Percentiles rank a stretch among this genome's conserved stretches.
Evolutionary conservation across 306 rosid genomes (phyloP).

Genomic region (Calophaca sinica): DNA sequence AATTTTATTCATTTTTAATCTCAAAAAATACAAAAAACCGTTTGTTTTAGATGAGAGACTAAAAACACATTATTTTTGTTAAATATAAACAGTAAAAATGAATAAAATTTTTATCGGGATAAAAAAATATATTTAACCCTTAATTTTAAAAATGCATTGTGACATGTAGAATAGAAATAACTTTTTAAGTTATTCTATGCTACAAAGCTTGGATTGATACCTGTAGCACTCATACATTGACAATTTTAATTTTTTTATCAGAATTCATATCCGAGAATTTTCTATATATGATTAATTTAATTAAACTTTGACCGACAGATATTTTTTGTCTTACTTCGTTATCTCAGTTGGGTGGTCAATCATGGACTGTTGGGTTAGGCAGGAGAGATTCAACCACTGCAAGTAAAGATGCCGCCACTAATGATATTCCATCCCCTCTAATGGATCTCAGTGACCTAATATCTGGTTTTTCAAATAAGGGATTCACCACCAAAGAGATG

Average conservation of each 20-base stretch:
- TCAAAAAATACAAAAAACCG: no score
- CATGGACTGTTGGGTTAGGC: slow-evolving; percentile 70
- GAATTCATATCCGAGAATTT: neutral
- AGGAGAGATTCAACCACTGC: slow-evolving; percentile 79
- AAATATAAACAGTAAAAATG: no score
- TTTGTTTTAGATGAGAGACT: no score
- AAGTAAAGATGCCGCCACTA: slow-evolving; percentile 67
- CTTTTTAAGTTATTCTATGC: neutral
- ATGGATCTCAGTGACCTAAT: slow-evolving; percentile 59
- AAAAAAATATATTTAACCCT: no score
- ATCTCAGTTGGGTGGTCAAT: slow-evolving; percentile 68
- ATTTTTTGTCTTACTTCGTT: neutral
- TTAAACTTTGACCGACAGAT: neutral
- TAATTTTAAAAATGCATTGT: neutral
- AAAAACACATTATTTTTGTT: no score
- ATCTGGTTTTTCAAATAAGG: slow-evolving; percentile 63
- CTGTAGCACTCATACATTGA: neutral
- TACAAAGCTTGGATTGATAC: neutral
- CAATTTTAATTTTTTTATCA: neutral
- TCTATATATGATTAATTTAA: slow-evolving; percentile 1
- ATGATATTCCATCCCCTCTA: slow-evolving; percentile 68
- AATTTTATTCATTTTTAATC: no score
- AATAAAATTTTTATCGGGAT: no score
- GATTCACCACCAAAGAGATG: slow-evolving; percentile 63
- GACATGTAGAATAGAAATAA: neutral